Evolutionary conservation across 257 asterid species (phyloP).

Genomic region (Solanum ossicruentum): DNA sequence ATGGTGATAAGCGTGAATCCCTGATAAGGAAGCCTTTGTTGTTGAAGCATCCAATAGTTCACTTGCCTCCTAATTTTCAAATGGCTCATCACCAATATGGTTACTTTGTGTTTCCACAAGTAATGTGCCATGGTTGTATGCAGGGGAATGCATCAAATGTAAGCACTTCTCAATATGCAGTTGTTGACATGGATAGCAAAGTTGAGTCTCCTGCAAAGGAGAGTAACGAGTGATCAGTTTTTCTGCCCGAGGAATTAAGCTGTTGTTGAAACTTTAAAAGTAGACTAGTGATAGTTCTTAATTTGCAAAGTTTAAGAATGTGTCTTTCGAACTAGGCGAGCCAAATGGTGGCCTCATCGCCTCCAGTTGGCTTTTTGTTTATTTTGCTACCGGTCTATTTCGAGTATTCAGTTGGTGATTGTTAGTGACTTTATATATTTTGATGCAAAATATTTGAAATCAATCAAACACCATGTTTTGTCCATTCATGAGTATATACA

Average conservation of each 20-base stretch:
- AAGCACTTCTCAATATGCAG: conserved; percentile 30
- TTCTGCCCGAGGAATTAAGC: neutral
- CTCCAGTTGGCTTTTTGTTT: neutral
- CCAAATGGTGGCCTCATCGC: neutral
- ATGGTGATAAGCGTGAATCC: too few relatives aligned
- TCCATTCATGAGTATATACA: neutral
- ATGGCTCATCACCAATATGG: conserved; percentile 22
- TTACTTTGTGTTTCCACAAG: conserved; percentile 27
- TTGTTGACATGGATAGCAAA: neutral
- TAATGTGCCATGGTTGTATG: conserved; percentile 32
- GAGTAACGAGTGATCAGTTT: conserved; percentile 32
- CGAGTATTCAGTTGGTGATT: neutral
- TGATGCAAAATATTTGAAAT: too few relatives aligned
- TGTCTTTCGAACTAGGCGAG: neutral
- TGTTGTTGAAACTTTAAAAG: neutral
- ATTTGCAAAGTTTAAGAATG: neutral
- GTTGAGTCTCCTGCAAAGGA: conserved; percentile 27
- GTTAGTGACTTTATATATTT: neutral
- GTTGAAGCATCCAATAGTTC: too few relatives aligned
- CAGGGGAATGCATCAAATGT: conserved; percentile 31
- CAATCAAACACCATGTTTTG: too few relatives aligned
- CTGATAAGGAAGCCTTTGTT: too few relatives aligned
- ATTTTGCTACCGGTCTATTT: neutral
- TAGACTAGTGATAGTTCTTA: neutral
- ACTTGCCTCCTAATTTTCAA: too few relatives aligned